A percentile compares a stretch with the other conserved stretches of the same genome.
These are phyloP conservation scores for Cryphonectria naterciae DNA, from an alignment of 2,329 filamentous ascomycete species.

Conservation along the genomic window DNA sequence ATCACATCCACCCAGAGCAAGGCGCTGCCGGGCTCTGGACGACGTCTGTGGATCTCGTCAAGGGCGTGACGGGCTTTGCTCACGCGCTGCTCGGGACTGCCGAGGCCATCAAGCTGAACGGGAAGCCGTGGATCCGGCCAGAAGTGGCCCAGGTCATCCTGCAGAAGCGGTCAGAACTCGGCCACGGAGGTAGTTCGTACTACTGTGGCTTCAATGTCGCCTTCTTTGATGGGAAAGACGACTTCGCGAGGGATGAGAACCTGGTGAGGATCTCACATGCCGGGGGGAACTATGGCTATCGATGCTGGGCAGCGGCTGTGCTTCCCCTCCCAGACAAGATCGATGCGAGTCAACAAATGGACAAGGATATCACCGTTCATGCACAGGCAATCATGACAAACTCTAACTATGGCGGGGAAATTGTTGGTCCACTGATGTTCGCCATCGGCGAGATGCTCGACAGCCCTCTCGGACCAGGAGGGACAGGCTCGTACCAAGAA, in stretches of 20 bases:
- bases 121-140: constrained; percentile 22
- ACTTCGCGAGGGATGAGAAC: constrained; percentile 1
- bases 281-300: constrained; percentile 23
- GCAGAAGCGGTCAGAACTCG: constrained; percentile 14
- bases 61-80: constrained; percentile 19
- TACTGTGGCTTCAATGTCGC: constrained; percentile 21
- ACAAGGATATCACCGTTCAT: not conserved
- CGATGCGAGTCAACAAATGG: not conserved
- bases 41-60: constrained; percentile 22
- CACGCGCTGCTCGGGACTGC: constrained; percentile 17
- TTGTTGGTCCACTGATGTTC: constrained; percentile 10
- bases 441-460: constrained; percentile 23
- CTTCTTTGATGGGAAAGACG: constrained; percentile 19
- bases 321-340: constrained; percentile 12
- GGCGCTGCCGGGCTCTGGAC: constrained; percentile 25
- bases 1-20: constrained; percentile 24
- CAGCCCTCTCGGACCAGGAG: constrained; percentile 10
- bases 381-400: constrained; percentile 24
- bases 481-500: not conserved
- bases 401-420: constrained; percentile 20
- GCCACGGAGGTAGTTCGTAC: constrained; percentile 8
- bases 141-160: constrained; percentile 14
- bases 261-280: constrained; percentile 25
- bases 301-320: constrained; percentile 21
- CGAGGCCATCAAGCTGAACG: constrained; percentile 10